Conservation (phyloP, 2,329 filamentous ascomycete species). For the Mollisia scopiformis region DNA sequence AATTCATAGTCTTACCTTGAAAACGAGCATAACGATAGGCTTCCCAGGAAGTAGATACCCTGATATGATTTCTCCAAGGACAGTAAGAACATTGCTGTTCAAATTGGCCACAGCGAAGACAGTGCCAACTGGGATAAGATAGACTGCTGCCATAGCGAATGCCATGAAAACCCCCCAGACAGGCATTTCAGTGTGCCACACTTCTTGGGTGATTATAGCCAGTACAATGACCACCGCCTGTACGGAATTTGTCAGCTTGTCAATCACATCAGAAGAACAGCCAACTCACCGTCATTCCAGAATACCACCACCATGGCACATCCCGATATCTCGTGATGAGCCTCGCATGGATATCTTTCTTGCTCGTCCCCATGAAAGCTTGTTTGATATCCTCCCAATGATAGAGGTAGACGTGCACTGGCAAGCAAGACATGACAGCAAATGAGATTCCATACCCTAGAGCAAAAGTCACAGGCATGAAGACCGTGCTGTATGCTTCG, state of each 20-base stretch:
- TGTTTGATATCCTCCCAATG: constrained; percentile 67
- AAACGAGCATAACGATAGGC: constrained; percentile 76
- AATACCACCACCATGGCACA: constrained; percentile 23
- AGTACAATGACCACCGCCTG: constrained; percentile 32
- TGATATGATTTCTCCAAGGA: constrained; percentile 49
- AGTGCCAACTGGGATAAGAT: constrained; percentile 39
- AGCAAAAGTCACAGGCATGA: constrained; percentile 61
- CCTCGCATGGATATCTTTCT: constrained; percentile 54
- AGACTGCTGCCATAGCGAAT: constrained; percentile 33
- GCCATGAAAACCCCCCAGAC: constrained; percentile 31
- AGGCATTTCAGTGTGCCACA: constrained; percentile 39
- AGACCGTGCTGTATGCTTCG: constrained; percentile 65
- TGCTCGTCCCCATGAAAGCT: constrained; percentile 25
- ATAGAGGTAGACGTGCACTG: constrained; percentile 69
- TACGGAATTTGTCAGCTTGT: not conserved
- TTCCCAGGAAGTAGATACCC: constrained; percentile 55
- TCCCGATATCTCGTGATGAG: constrained; percentile 59
- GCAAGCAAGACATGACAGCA: constrained; percentile 58
- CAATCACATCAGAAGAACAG: constrained; percentile 18
- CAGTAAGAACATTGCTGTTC: constrained; percentile 50
- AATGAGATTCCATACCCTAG: constrained; percentile 63
- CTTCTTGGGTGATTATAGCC: constrained; percentile 33
- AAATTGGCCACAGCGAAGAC: constrained; percentile 49
- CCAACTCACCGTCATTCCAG: not conserved
- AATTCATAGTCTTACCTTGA: constrained; percentile 59